Percentiles rank a stretch among this genome's conserved stretches.
Evolutionary conservation across 1,284 basidiomycete species (phyloP).

Genomic region (Cutaneotrichosporon sp.): DNA sequence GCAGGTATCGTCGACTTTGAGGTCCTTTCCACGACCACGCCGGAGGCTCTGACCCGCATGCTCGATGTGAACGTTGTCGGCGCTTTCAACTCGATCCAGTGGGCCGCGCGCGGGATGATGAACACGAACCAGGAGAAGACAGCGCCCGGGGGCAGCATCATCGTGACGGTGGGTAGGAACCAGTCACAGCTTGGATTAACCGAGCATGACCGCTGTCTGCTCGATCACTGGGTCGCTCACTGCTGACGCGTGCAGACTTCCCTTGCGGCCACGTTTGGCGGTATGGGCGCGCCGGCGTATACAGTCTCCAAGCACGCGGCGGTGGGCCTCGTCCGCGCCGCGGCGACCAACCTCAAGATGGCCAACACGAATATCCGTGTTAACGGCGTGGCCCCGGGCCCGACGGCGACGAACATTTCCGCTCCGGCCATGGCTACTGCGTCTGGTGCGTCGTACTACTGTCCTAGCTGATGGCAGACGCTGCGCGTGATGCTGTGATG

Average conservation of each 20-base stretch:
- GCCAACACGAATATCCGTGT: slow-evolving; percentile 13
- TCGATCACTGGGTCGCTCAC: too few relatives aligned
- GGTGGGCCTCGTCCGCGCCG: slow-evolving; percentile 12
- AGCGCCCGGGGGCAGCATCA: slow-evolving; percentile 14
- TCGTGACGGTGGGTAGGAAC: slow-evolving; percentile 10
- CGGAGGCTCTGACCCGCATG: slow-evolving; percentile 5
- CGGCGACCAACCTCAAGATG: slow-evolving; percentile 11
- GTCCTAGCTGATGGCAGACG: not conserved
- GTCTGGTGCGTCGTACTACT: slow-evolving; percentile 4
- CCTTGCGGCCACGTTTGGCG: slow-evolving; percentile 8
- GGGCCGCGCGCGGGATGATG: slow-evolving; percentile 16
- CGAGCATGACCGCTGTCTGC: too few relatives aligned
- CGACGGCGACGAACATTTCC: slow-evolving; percentile 7
- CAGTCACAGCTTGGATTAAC: too few relatives aligned
- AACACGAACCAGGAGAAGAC: slow-evolving; percentile 12
- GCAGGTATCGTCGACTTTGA: slow-evolving; percentile 19
- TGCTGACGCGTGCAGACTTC: slow-evolving; percentile 9
- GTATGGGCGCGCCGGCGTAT: slow-evolving; percentile 16
- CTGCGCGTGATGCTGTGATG: not conserved
- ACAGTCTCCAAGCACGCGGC: slow-evolving; percentile 15
- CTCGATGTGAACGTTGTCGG: slow-evolving; percentile 19
- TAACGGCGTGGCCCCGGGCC: slow-evolving; percentile 16
- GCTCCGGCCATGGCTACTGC: slow-evolving; percentile 9
- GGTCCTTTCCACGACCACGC: slow-evolving; percentile 7
- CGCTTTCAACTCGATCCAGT: slow-evolving; percentile 16